Evolutionary conservation across 306 rosid species (phyloP).

Genomic region (Acacia melanoxylon): DNA sequence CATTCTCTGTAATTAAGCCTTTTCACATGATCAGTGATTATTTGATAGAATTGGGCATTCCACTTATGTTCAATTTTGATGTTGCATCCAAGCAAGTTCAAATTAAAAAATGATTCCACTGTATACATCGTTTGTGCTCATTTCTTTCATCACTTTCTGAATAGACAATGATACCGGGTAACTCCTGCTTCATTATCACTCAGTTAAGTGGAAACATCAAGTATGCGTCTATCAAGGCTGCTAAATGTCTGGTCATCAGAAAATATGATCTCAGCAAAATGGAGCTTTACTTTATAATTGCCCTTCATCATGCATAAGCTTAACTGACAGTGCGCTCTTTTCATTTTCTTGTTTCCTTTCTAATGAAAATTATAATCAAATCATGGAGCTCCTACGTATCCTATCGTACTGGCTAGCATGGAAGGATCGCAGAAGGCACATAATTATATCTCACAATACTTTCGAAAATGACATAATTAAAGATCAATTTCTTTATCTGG

Average conservation of each 20-base stretch:
- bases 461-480: neutral
- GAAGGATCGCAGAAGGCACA: neutral
- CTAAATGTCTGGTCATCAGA: constrained; percentile 39
- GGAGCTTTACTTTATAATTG: constrained; percentile 39
- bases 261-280: constrained; percentile 72
- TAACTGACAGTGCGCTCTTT: no score
- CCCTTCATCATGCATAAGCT: no score
- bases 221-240: constrained; percentile 59
- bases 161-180: neutral
- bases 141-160: neutral
- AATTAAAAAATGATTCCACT: neutral
- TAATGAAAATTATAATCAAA: neutral
- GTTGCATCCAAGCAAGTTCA: neutral
- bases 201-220: constrained; percentile 77
- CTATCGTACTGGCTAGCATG: neutral
- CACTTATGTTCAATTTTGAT: neutral
- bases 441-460: no score
- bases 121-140: neutral
- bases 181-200: constrained; percentile 30
- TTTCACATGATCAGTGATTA: neutral
- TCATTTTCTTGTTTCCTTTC: neutral
- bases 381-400: neutral
- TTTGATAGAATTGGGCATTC: constrained; percentile 12
- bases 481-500: neutral
- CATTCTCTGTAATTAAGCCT: neutral